Evolutionary conservation across 2,329 filamentous ascomycete genomes (phyloP).

Genomic region (Neonectria hederae): DNA sequence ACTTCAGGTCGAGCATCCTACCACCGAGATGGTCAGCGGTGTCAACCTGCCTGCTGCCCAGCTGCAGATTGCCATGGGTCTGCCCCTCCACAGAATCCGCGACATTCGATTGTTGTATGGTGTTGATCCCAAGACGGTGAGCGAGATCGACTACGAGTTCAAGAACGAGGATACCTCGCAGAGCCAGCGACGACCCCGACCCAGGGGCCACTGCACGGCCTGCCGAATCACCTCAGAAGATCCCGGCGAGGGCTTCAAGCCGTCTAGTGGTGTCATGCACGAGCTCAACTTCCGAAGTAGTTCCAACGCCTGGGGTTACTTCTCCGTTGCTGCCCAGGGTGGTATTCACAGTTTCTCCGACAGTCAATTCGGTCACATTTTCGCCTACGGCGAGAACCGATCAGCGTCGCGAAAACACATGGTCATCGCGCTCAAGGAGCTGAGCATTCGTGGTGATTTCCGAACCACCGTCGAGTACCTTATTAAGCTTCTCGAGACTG

Average conservation of each 20-base stretch:
- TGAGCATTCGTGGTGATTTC: conserved; percentile 99
- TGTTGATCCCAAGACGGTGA: conserved; percentile 86
- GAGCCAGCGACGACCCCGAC: conserved; percentile 87
- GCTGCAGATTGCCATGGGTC: conserved; percentile 98
- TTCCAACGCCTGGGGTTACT: conserved; percentile 99
- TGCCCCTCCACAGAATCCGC: conserved; percentile 92
- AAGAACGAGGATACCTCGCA: conserved; percentile 83
- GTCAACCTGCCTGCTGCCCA: conserved; percentile 97
- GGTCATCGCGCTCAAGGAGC: conserved; percentile 97
- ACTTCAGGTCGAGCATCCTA: conserved; percentile 99
- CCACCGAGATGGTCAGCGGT: conserved; percentile 98
- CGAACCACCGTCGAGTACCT: conserved; percentile 98
- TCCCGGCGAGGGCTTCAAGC: conserved; percentile 99
- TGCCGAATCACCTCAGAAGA: conserved; percentile 99
- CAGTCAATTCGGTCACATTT: conserved; percentile 98
- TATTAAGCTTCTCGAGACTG: conserved; percentile 97
- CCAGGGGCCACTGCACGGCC: conserved; percentile 96
- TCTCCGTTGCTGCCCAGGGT: conserved; percentile 95
- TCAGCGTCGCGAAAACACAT: conserved; percentile 98
- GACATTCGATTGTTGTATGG: conserved; percentile 97
- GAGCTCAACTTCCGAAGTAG: conserved; percentile 98
- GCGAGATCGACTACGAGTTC: conserved; percentile 97
- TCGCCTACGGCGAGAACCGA: conserved; percentile 98
- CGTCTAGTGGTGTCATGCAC: conserved; percentile 98
- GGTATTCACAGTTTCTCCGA: conserved; percentile 99